These are phyloP conservation scores for Leccinellum rugosiceps DNA, from an alignment of 768 basidiomycete species.

Conservation along the genomic window DNA sequence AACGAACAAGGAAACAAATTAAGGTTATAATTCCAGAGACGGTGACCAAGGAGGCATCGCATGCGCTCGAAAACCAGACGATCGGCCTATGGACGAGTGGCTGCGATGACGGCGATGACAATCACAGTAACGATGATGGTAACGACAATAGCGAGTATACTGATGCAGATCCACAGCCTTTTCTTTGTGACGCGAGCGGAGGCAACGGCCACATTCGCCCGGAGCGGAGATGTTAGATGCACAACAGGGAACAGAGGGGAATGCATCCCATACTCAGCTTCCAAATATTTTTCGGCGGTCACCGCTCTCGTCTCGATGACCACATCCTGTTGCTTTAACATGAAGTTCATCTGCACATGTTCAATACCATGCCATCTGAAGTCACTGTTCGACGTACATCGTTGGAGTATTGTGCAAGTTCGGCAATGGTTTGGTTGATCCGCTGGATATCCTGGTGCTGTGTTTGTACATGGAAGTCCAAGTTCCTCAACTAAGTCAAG, in stretches of 20 bases:
- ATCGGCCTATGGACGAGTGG: conserved; percentile 31
- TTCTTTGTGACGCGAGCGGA: conserved; percentile 71
- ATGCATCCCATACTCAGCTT: conserved; percentile 61
- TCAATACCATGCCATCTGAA: not conserved
- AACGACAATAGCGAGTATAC: conserved; percentile 44
- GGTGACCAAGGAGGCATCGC: not conserved
- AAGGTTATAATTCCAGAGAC: too few species aligned
- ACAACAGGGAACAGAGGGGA: not conserved
- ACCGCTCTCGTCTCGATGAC: conserved; percentile 76
- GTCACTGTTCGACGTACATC: conserved; percentile 55
- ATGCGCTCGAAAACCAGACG: not conserved
- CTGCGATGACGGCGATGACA: conserved; percentile 50
- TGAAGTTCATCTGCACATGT: conserved; percentile 78
- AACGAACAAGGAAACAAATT: too few species aligned
- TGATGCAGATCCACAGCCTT: conserved; percentile 97
- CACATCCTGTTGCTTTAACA: conserved; percentile 53
- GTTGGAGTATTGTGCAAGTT: conserved; percentile 93
- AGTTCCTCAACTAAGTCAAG: conserved; percentile 70
- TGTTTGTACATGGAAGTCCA: conserved; percentile 91
- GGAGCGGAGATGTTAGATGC: not conserved
- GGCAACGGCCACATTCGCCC: conserved; percentile 85
- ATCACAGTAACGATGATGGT: conserved; percentile 21
- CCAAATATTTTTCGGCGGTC: conserved; percentile 76
- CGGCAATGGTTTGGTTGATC: conserved; percentile 88
- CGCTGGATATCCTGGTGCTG: conserved; percentile 94